phyloP scores from a whole-genome alignment of 2,329 filamentous ascomycete species.

The Fusarium drepaniforme region DNA sequence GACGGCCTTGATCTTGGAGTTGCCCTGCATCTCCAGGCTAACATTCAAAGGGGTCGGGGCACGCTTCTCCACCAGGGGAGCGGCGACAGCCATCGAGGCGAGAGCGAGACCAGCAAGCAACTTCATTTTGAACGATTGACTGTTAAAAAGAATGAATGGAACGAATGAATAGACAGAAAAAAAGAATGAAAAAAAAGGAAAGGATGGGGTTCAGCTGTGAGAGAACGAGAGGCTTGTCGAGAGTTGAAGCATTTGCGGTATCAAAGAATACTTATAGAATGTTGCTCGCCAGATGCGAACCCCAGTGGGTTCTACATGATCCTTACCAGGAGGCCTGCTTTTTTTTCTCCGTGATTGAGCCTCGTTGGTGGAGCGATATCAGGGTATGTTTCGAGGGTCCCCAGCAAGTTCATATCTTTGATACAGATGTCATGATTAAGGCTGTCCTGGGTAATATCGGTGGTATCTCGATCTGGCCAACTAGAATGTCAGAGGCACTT shows the following conservation, averaged over 20 bases:
- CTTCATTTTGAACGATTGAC: constrained; percentile 42
- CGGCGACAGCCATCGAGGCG: constrained; percentile 41
- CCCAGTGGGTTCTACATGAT: constrained; percentile 12
- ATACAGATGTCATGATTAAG: constrained; percentile 10
- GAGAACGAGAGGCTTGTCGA: neutral
- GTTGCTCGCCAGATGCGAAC: neutral
- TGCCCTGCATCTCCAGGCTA: constrained; percentile 61
- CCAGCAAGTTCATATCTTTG: constrained; percentile 14
- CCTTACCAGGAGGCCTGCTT: constrained; percentile 1
- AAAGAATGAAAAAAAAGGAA: constrained; percentile 15
- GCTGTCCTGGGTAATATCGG: neutral
- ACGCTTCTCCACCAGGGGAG: constrained; percentile 44
- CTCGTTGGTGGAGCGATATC: constrained; percentile 15
- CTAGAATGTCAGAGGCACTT: neutral
- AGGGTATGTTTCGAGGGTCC: constrained; percentile 24
- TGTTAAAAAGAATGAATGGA: constrained; percentile 13
- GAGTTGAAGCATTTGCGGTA: constrained; percentile 13
- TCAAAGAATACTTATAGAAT: constrained; percentile 30
- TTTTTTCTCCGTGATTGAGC: constrained; percentile 7
- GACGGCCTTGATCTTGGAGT: constrained; percentile 65
- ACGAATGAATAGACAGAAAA: constrained; percentile 4
- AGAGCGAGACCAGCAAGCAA: constrained; percentile 43
- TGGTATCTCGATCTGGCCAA: neutral
- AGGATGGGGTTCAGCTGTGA: constrained; percentile 8
- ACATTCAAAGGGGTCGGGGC: constrained; percentile 57